A percentile compares a stretch with the other conserved stretches of the same genome.
Evolutionary conservation across 805 yeast genomes (phyloP).

Genomic region (Metschnikowia cubensis): DNA sequence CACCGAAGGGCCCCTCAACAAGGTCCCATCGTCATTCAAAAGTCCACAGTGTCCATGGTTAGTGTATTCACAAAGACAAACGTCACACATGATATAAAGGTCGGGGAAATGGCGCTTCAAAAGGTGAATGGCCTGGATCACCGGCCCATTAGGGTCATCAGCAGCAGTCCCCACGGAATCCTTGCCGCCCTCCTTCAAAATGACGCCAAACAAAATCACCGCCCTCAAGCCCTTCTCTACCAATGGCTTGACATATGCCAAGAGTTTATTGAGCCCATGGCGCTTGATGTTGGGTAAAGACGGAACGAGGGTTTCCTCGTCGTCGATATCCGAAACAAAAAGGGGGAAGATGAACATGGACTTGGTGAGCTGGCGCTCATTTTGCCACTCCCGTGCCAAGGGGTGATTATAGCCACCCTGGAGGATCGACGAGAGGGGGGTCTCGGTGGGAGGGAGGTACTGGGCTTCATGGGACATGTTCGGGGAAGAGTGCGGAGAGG

Average conservation of each 20-base stretch:
- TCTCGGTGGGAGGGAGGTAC: slow-evolving; percentile 53
- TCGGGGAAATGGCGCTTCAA: slow-evolving; percentile 69
- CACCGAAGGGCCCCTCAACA: slow-evolving; percentile 71
- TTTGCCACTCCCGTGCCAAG: slow-evolving; percentile 85
- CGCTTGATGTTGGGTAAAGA: slow-evolving; percentile 87
- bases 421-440: slow-evolving; percentile 65
- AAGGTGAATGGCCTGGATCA: slow-evolving; percentile 69
- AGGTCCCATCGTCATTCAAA: slow-evolving; percentile 78
- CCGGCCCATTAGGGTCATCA: slow-evolving; percentile 96
- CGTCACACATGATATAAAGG: slow-evolving; percentile 87
- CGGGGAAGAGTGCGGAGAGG: background rate
- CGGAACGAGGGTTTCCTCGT: slow-evolving; percentile 70
- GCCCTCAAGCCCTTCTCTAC: slow-evolving; percentile 79
- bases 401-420: slow-evolving; percentile 97
- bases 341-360: slow-evolving; percentile 91
- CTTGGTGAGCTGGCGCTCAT: slow-evolving; percentile 75
- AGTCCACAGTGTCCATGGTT: slow-evolving; percentile 98
- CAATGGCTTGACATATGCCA: slow-evolving; percentile 64
- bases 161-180: slow-evolving; percentile 86
- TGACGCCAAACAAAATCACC: slow-evolving; percentile 91
- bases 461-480: slow-evolving; percentile 67
- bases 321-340: slow-evolving; percentile 74
- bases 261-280: slow-evolving; percentile 75
- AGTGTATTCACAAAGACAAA: slow-evolving; percentile 94
- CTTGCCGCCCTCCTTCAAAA: slow-evolving; percentile 67